phyloP scores from a whole-genome alignment of 148 eudicot genomes.

The Drosera capensis region DNA sequence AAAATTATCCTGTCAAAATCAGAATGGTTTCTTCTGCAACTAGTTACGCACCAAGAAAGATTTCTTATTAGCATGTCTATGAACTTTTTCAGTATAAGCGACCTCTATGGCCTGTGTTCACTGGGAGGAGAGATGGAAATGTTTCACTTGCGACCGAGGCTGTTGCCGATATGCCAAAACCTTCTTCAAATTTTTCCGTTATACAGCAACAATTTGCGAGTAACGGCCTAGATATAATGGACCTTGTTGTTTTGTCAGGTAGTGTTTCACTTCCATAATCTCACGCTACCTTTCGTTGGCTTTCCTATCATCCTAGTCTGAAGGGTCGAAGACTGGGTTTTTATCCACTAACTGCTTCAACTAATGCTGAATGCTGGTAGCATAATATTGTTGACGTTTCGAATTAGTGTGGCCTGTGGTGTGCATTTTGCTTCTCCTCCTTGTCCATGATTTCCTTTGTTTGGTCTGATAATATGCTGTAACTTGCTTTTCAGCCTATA shows the following conservation, averaged over 20 bases:
- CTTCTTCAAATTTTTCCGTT: slow-evolving; percentile 6
- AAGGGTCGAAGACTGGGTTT: neutral
- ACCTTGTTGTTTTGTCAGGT: slow-evolving; percentile 38
- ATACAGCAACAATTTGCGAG: neutral
- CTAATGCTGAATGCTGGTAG: no score
- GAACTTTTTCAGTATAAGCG: slow-evolving; percentile 30
- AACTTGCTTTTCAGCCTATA: no score
- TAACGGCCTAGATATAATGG: slow-evolving; percentile 6
- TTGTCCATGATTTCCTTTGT: no score
- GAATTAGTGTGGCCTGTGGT: no score
- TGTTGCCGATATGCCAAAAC: slow-evolving; percentile 1
- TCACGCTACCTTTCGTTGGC: neutral
- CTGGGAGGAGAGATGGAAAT: slow-evolving; percentile 46
- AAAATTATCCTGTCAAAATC: neutral
- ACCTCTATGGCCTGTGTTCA: slow-evolving; percentile 37
- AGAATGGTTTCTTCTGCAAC: neutral
- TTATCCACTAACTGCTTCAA: no score
- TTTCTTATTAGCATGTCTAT: no score
- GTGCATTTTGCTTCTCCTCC: no score
- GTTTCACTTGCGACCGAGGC: slow-evolving; percentile 17
- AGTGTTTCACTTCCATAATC: neutral
- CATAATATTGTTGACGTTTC: no score
- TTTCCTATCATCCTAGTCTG: neutral
- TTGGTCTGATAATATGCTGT: no score
- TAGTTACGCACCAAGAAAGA: no score